Percentiles rank a stretch among this genome's conserved stretches.
Evolutionary conservation across 306 rosid genomes (phyloP).

Genomic region (Inga laurina): DNA sequence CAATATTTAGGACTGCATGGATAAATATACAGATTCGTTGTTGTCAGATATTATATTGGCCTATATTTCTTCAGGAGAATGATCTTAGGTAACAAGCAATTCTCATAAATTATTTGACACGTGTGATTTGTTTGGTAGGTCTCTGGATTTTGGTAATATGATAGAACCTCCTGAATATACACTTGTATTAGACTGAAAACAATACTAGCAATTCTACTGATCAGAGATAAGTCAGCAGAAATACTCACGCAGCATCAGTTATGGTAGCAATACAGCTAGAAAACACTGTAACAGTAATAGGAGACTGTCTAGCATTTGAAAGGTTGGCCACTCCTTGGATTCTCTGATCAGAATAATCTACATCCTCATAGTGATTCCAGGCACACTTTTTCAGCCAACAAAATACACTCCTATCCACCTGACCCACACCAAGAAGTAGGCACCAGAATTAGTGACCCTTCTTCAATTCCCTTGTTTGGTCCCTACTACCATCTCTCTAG

Average conservation of each 20-base stretch:
- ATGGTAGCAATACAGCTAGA: background rate
- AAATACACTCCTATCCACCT: background rate
- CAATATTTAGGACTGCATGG: constrained; percentile 60
- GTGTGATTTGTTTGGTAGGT: constrained; percentile 23
- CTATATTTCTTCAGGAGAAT: constrained; percentile 74
- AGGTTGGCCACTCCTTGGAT: background rate
- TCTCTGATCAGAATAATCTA: background rate
- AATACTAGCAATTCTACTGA: background rate
- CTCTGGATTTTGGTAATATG: constrained; percentile 22
- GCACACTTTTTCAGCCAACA: background rate
- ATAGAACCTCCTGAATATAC: background rate
- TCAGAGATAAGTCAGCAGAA: background rate
- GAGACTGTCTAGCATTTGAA: background rate
- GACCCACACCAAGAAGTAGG: background rate
- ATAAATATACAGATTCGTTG: constrained; percentile 65
- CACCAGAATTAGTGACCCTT: background rate
- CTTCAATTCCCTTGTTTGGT: background rate
- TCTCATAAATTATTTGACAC: constrained; percentile 3
- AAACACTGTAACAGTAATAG: background rate
- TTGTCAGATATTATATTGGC: constrained; percentile 92
- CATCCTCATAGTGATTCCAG: background rate
- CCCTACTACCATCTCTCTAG: background rate
- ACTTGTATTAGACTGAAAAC: background rate
- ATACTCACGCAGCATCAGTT: background rate
- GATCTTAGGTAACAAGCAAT: constrained; percentile 63